Evolutionary conservation across 257 asterid species (phyloP).

Genomic region (Mentha longifolia): DNA sequence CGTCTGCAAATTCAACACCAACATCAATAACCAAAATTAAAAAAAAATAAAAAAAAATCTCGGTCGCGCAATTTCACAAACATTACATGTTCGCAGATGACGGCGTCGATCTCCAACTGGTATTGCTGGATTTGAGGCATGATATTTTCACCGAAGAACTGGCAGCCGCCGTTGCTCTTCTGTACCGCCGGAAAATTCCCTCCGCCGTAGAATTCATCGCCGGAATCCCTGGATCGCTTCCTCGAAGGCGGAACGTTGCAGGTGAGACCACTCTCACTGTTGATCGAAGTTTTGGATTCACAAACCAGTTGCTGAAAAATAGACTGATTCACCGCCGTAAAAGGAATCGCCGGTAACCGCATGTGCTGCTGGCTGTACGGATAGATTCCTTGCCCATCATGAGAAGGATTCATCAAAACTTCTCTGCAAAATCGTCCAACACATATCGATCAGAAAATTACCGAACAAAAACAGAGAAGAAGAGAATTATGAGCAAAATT

Average conservation of each 20-base stretch:
- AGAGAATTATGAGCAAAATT: neutral
- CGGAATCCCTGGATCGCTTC: constrained; percentile 54
- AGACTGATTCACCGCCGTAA: constrained; percentile 25
- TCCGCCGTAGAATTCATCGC: constrained; percentile 33
- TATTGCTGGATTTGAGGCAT: constrained; percentile 47
- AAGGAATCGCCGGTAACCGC: constrained; percentile 24
- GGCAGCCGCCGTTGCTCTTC: constrained; percentile 5
- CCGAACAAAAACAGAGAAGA: neutral
- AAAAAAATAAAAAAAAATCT: no score
- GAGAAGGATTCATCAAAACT: constrained; percentile 23
- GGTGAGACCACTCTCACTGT: constrained; percentile 53
- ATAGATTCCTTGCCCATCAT: constrained; percentile 28
- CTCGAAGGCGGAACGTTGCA: constrained; percentile 37
- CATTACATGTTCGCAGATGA: constrained; percentile 56
- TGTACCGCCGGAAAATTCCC: constrained; percentile 18
- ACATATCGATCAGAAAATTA: no score
- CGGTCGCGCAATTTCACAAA: neutral
- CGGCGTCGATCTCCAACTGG: constrained; percentile 52
- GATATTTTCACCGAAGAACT: constrained; percentile 41
- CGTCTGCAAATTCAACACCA: constrained; percentile 35
- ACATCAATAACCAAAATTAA: neutral
- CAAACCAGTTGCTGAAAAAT: constrained; percentile 37
- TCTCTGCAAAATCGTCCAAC: constrained; percentile 36
- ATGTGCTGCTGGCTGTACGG: constrained; percentile 37
- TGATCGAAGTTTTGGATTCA: constrained; percentile 50